Conservation (phyloP, 441 rosid species). For the Raphanus hybrid region DNA sequence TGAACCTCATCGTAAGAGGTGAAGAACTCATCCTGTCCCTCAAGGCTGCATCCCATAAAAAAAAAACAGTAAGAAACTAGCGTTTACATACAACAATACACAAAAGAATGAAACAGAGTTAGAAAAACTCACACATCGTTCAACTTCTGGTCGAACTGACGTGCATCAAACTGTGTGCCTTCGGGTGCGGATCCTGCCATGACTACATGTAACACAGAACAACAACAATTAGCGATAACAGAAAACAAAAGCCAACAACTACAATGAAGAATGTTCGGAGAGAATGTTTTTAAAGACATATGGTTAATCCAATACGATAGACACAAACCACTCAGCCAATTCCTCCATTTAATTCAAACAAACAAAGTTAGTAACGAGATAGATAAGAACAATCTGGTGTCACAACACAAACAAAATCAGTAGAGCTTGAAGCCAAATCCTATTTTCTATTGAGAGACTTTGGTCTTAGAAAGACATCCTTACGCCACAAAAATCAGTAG, state of each 20-base stretch:
- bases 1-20: conserved; percentile 42
- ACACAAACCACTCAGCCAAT: background rate
- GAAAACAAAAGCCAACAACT: no score
- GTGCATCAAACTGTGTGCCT: conserved; percentile 57
- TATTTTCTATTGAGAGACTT: background rate
- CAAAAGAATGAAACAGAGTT: background rate
- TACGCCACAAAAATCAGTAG: background rate
- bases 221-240: background rate
- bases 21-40: background rate
- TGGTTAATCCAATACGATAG: background rate
- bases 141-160: conserved; percentile 61
- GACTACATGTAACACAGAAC: conserved; percentile 35
- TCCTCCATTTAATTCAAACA: background rate
- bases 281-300: background rate
- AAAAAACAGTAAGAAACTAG: no score
- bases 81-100: background rate
- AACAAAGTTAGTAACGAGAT: background rate
- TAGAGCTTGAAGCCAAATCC: background rate
- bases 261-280: background rate
- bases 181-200: conserved; percentile 63
- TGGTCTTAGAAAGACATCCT: background rate
- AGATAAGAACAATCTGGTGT: no score
- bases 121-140: conserved; percentile 55
- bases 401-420: no score
- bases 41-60: background rate